These are phyloP conservation scores for Chloris gayana DNA, from an alignment of 176 grass and related monocot species.

Conservation along the genomic window DNA sequence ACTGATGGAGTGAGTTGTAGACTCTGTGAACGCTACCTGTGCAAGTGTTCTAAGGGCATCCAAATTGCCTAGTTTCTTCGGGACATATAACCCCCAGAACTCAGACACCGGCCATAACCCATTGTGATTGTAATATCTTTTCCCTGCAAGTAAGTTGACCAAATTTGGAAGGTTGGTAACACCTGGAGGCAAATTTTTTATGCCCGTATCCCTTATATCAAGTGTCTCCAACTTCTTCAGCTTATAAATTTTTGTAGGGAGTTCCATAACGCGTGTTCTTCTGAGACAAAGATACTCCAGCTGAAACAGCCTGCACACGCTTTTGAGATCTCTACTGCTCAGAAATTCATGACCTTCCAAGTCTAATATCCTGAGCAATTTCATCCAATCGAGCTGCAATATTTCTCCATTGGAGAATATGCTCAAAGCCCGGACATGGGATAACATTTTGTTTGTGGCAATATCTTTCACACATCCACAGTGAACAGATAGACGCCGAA, in stretches of 20 bases:
- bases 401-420: conserved; percentile 36
- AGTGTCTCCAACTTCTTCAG: conserved; percentile 37
- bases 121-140: conserved; percentile 29
- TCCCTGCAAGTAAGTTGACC: conserved; percentile 44
- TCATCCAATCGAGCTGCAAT: conserved; percentile 39
- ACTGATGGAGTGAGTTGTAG: not conserved
- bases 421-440: conserved; percentile 49
- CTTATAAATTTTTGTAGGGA: conserved; percentile 31
- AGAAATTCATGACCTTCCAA: conserved; percentile 29
- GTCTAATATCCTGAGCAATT: conserved; percentile 43
- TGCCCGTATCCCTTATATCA: conserved; percentile 30
- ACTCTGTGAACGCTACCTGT: conserved; percentile 37
- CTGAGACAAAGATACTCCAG: conserved; percentile 48
- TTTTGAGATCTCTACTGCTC: conserved; percentile 20
- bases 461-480: conserved; percentile 28
- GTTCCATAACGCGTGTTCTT: conserved; percentile 30
- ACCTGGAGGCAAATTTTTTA: conserved; percentile 40
- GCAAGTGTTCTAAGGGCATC: conserved; percentile 32
- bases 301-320: conserved; percentile 37
- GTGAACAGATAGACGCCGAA: conserved; percentile 39
- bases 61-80: conserved; percentile 39
- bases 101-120: conserved; percentile 18
- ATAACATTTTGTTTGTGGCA: conserved; percentile 28
- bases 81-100: conserved; percentile 39
- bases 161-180: conserved; percentile 34